Conservation (phyloP, 2,329 filamentous ascomycete species). For the Cytospora paraplurivora region DNA sequence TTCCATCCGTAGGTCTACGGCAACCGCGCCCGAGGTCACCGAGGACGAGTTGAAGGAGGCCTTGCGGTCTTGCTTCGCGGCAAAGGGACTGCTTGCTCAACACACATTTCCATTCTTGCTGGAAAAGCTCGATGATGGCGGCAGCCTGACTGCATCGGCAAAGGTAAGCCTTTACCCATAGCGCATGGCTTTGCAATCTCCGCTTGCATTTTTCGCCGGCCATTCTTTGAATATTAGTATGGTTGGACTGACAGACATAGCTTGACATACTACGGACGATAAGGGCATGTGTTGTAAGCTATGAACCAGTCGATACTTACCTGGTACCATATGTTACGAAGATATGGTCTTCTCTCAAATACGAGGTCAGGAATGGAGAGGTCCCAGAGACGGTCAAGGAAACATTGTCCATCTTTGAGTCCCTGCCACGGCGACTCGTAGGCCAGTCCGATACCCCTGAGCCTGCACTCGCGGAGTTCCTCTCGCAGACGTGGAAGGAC, state of each 20-base stretch:
- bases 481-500: conserved; percentile 53
- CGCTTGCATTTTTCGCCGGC: too few relatives aligned
- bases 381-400: conserved; percentile 59
- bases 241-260: conserved; percentile 34
- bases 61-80: conserved; percentile 56
- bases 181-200: background rate
- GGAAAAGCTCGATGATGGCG: conserved; percentile 60
- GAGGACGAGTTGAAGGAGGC: conserved; percentile 58
- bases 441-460: background rate
- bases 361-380: conserved; percentile 64
- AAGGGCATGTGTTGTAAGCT: conserved; percentile 54
- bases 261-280: conserved; percentile 60
- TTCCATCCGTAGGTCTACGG: conserved; percentile 54
- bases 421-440: conserved; percentile 45
- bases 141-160: conserved; percentile 59
- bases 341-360: conserved; percentile 63
- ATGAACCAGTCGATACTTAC: conserved; percentile 48
- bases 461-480: conserved; percentile 49
- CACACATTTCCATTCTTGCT: conserved; percentile 56
- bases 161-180: conserved; percentile 44
- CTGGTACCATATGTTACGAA: conserved; percentile 52
- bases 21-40: conserved; percentile 50
- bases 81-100: conserved; percentile 49
- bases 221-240: background rate
- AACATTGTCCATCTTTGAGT: conserved; percentile 56